Evolutionary conservation across 305 asterid genomes (phyloP), one percentile per base, ranked within the genome.

Genomic region (Ajuga reptans): DNA sequence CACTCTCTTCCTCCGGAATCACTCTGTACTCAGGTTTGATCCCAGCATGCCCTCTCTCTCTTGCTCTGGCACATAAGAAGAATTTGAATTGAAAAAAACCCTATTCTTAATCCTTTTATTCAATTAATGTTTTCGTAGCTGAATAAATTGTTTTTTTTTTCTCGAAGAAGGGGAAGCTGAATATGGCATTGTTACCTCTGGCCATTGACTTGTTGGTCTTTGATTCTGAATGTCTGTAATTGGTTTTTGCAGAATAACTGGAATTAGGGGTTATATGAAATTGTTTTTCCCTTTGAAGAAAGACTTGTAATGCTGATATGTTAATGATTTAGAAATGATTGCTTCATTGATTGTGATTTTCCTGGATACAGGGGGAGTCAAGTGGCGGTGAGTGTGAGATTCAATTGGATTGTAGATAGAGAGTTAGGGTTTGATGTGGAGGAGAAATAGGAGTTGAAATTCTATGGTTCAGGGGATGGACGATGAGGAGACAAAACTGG

Each of bases 391-490:
- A 72, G 73, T 45, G 55, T 60, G 81, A 12, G 76, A 60, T 36
- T 73, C 58, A 51, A 64, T 73, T 72, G 71, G 31, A 68, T 43
- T 74, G 68, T 58, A 51, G 77, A 61, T 71, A 74, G 2, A 36
- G 83, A 80, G 82, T 66, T 87, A 77, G 84, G 84, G 83, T 79
- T 82, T 70, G 82, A 84, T 86, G 89, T 71, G 77, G 83, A 74
- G 78, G 63, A 62, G 76, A 52, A 56, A 64, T 79, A 78, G 77
- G 55, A 51, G 63, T 78, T 83, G 84, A 85, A 79, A 77, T 74
- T 80, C 76, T 76, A 80, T 81, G 83, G 73, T 68, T 76, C 69
- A 37, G 83, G 84, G 80, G 72, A 88, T 87, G 95, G 93, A 84
- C 71, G 91, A 83, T 78, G 87, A 78, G 31, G 90, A 66, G 68